Evolutionary conservation across 805 yeast species (phyloP).

Genomic region (Clavispora fructus): DNA sequence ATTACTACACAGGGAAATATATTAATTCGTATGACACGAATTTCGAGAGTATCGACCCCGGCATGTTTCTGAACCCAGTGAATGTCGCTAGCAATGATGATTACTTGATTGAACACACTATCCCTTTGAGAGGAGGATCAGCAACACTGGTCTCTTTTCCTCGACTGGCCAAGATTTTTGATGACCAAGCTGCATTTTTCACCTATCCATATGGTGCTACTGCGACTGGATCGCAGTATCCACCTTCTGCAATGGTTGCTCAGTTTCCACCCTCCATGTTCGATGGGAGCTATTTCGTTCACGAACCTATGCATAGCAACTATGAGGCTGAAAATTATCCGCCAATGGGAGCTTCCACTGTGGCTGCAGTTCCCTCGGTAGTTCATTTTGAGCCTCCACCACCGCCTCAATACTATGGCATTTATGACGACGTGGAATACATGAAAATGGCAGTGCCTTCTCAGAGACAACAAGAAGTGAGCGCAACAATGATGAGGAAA

Average conservation of each 20-base stretch:
- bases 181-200: constrained; percentile 3
- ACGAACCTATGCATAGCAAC: neutral
- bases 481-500: constrained; percentile 31
- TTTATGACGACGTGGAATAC: constrained; percentile 7
- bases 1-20: constrained; percentile 10
- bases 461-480: constrained; percentile 27
- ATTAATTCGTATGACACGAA: constrained; percentile 17
- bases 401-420: constrained; percentile 4
- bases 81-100: constrained; percentile 41
- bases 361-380: constrained; percentile 4
- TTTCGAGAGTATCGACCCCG: constrained; percentile 15
- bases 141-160: constrained; percentile 9
- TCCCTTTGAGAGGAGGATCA: constrained; percentile 35
- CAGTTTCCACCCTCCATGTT: constrained; percentile 6
- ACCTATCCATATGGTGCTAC: neutral
- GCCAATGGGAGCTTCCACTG: neutral
- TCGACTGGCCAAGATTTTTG: constrained; percentile 13
- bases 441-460: constrained; percentile 13
- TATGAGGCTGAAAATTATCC: neutral
- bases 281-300: neutral
- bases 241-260: constrained; percentile 6
- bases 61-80: constrained; percentile 15
- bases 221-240: constrained; percentile 3
- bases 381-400: constrained; percentile 2
- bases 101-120: constrained; percentile 47